These are phyloP conservation scores for Aspergillus fructus DNA, from an alignment of 2,329 filamentous ascomycete genomes.

Conservation along the genomic window DNA sequence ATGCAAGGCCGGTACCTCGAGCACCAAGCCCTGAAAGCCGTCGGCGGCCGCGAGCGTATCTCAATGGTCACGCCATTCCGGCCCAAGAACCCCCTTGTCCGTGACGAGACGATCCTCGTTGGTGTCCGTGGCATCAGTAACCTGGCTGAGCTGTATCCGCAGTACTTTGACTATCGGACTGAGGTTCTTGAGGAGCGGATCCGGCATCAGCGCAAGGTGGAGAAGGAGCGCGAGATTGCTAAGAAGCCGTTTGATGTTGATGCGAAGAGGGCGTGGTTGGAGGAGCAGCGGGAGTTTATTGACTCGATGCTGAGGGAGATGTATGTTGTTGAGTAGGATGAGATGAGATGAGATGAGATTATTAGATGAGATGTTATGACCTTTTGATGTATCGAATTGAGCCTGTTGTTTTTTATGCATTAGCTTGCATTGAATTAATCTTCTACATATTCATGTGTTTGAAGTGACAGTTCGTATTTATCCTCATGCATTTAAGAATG, in stretches of 20 bases:
- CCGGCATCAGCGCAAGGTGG: constrained; percentile 43
- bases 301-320: constrained; percentile 38
- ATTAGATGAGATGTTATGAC: background rate
- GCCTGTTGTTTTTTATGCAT: too few species aligned
- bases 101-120: constrained; percentile 58
- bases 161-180: constrained; percentile 60
- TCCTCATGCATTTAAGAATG: too few species aligned
- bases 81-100: constrained; percentile 52
- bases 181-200: constrained; percentile 59
- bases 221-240: constrained; percentile 24
- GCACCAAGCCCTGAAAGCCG: constrained; percentile 59
- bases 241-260: constrained; percentile 22
- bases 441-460: too few species aligned
- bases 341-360: too few species aligned
- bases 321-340: constrained; percentile 2
- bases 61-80: constrained; percentile 64
- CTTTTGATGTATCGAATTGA: too few species aligned
- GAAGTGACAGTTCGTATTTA: too few species aligned
- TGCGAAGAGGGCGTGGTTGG: constrained; percentile 32
- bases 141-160: constrained; percentile 55
- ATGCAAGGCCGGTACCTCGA: constrained; percentile 66
- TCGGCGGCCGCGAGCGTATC: constrained; percentile 60
- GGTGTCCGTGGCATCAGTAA: constrained; percentile 58
- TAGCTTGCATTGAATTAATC: too few species aligned
- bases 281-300: constrained; percentile 34